Base-by-base conservation (phyloP, 2,329 filamentous ascomycete species). In the Esteya vermicola region DNA sequence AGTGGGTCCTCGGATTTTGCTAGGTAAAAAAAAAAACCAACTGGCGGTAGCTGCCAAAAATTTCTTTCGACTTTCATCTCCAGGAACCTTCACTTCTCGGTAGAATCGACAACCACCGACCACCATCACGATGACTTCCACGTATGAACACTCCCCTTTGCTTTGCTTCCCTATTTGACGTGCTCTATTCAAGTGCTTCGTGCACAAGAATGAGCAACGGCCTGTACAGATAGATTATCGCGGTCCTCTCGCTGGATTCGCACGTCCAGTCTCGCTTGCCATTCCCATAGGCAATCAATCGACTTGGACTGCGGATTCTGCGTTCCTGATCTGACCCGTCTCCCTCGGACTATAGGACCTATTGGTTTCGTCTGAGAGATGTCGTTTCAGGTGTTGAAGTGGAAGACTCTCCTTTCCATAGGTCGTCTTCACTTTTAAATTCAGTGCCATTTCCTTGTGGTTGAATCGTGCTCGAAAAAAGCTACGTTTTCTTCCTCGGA, bases 211-310 rank as follows among this genome's bases (percentile, higher is more conserved):
- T n/a, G n/a, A n/a, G n/a, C n/a, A n/a, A n/a, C n/a, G n/a, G n/a
- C n/a, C n/a, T n/a, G n/a, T n/a, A n/a, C n/a, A n/a, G n/a, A n/a
- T 65, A 75, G 78, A 81, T 85, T 84, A 80, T 83, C 73, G 75
- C 75, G 71, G 81, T 85, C 78, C 78, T 81, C 77, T 85, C 75
- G 78, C 81, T 85, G 78, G 72, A 60, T 50, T 61, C 60, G 52
- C 52, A 53, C 19, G 14, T 26, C 33, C 22, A 21, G 3, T 10
- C 20, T 18, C 20, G 21, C 10, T 22, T n/a, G 7, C 10, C 14
- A 26, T 18, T 14, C 18, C 21, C 33, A 25, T n/a, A n/a, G n/a
- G n/a, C n/a, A n/a, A n/a, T n/a, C n/a, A n/a, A n/a, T n/a, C 30
- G 19, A 39, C 19, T 19, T 21, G 20, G 61, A n/a, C n/a, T n/a